Evolutionary conservation across 306 rosid species (phyloP), one percentile per base, ranked within the genome.

Genomic region (Styphnolobium japonicum): DNA sequence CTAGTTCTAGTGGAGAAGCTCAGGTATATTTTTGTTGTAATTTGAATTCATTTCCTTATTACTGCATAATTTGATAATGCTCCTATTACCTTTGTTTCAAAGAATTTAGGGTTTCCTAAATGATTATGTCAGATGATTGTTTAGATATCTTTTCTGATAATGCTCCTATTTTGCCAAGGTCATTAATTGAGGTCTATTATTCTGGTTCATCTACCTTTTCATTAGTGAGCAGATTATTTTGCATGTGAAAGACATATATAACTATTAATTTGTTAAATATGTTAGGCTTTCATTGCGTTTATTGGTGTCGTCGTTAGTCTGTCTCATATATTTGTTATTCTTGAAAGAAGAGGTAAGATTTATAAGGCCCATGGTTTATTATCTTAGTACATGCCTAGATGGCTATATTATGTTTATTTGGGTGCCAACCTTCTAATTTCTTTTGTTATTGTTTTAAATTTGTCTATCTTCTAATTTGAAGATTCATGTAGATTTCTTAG

Each of bases 1-100:
- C 89, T 71, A 86, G 85, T 84, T 89, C 90, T 46, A 82, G 88
- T 48, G 90, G 93, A 82, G 93, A 91, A 43, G 90, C 86, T 74
- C 93, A 77, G 91, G 96, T 89, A 84, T 74, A 57, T 29, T 73
- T 23, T 69, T 80, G 51, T 71, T 43, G 49, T 52, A 31, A 51
- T 51, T 55, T 76, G 34, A 33, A 40, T 25, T 69, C 27, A 12
- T 80, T 86, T 83, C 42, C 55, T 67, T 48, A 16, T 73, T 51
- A 37, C 45, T 76, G 46, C 48, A 48, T 14, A 16, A 43, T 60
- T 56, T 76, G 37, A 48, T 68, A 57, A 49, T 27, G 36, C 31
- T 60, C 6, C 62, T 67, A 56, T 73, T 53, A 14, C 55, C 45
- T 21, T n/a, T 31, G 40, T 51, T 55, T 57, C 8, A 7, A 67